These are phyloP conservation scores for Piper betle DNA, from an alignment of 164 flowering plant genomes.

Conservation along the genomic window DNA sequence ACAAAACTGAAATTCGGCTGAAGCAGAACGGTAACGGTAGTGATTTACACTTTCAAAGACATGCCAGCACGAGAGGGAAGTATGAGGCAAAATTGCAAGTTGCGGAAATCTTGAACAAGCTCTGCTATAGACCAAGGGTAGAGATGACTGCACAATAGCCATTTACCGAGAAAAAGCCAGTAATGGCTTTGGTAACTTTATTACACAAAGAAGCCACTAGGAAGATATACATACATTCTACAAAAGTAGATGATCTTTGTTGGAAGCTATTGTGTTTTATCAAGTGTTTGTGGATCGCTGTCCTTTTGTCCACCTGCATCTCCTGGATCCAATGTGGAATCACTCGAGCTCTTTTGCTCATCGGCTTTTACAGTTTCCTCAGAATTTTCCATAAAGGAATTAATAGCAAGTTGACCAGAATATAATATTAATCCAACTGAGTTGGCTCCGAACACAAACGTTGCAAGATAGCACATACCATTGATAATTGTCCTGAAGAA, in stretches of 20 bases:
- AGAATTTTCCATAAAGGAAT: slow-evolving; percentile 42
- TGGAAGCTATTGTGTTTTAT: slow-evolving; percentile 12
- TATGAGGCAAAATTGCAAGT: no score
- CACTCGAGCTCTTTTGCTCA: slow-evolving; percentile 12
- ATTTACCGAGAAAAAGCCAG: no score
- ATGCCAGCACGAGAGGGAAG: no score
- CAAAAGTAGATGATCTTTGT: not conserved
- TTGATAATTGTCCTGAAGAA: slow-evolving; percentile 75
- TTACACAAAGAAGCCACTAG: not conserved
- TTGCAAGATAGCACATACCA: slow-evolving; percentile 92
- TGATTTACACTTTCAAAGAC: no score
- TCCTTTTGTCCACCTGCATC: slow-evolving; percentile 14
- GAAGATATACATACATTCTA: not conserved
- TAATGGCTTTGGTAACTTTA: no score
- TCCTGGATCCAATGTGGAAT: slow-evolving; percentile 11
- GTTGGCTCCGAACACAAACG: slow-evolving; percentile 79
- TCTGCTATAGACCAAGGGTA: no score
- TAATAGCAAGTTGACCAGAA: slow-evolving; percentile 73
- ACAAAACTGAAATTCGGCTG: no score
- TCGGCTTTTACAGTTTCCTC: slow-evolving; percentile 14
- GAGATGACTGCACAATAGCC: no score
- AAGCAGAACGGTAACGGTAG: no score
- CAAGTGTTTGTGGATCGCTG: slow-evolving; percentile 16
- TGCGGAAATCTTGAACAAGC: no score
- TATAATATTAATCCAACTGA: slow-evolving; percentile 66